Evolutionary conservation across 2,329 filamentous ascomycete genomes (phyloP).

Genomic region (Escovopsis sp.): DNA sequence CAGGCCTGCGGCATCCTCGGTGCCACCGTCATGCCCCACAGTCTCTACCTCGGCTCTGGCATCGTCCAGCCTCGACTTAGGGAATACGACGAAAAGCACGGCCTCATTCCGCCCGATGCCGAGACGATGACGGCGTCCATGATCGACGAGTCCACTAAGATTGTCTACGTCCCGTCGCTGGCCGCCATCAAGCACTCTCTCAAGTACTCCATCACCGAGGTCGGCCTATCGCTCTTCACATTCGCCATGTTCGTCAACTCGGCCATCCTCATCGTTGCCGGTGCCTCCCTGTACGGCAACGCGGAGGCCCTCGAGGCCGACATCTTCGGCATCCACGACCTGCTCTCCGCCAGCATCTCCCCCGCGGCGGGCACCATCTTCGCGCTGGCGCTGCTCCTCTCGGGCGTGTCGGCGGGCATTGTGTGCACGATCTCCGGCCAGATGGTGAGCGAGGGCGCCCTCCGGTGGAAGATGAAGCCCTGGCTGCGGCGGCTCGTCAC

Average conservation of each 20-base stretch:
- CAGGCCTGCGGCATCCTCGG: slow-evolving; percentile 64
- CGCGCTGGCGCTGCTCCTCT: slow-evolving; percentile 64
- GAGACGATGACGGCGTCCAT: slow-evolving; percentile 12
- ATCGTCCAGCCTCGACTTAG: slow-evolving; percentile 52
- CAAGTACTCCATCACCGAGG: slow-evolving; percentile 56
- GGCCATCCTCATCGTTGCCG: slow-evolving; percentile 68
- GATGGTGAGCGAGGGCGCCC: slow-evolving; percentile 73
- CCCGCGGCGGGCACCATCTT: slow-evolving; percentile 72
- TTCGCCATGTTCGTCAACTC: slow-evolving; percentile 78
- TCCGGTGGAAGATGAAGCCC: slow-evolving; percentile 58
- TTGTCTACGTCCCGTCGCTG: slow-evolving; percentile 54
- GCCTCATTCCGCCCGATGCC: slow-evolving; percentile 28
- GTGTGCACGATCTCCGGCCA: slow-evolving; percentile 83
- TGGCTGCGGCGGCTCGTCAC: slow-evolving; percentile 71
- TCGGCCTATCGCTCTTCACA: slow-evolving; percentile 59
- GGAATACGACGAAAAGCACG: slow-evolving; percentile 45
- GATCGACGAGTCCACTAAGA: slow-evolving; percentile 26
- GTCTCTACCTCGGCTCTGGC: slow-evolving; percentile 52
- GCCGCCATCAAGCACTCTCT: slow-evolving; percentile 59
- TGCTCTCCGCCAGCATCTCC: slow-evolving; percentile 54
- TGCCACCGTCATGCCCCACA: slow-evolving; percentile 60
- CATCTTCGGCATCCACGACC: slow-evolving; percentile 66
- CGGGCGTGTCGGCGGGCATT: slow-evolving; percentile 67
- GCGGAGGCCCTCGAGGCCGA: slow-evolving; percentile 50
- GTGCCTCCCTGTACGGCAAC: slow-evolving; percentile 54